These are phyloP conservation scores for Myotisia sp. DNA, from an alignment of 2,329 filamentous ascomycete species.

Conservation along the genomic window DNA sequence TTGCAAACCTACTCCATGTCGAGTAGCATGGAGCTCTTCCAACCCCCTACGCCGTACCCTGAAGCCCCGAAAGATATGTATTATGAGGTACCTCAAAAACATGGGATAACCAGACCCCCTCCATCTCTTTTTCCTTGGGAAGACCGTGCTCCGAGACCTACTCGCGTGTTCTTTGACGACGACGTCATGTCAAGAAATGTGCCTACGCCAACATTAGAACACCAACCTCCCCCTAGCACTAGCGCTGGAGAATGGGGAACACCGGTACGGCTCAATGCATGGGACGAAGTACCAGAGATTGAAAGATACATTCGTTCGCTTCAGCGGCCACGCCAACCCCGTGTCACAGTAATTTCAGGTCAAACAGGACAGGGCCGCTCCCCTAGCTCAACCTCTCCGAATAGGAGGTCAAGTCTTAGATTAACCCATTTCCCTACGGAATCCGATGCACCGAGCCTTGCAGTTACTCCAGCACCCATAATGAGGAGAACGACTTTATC, in stretches of 20 bases:
- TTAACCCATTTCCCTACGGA: constrained; percentile 80
- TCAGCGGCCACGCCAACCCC: constrained; percentile 45
- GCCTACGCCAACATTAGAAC: too few species aligned
- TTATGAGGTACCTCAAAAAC: constrained; percentile 55
- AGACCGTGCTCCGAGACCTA: constrained; percentile 45
- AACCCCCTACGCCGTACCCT: constrained; percentile 62
- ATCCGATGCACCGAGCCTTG: constrained; percentile 69
- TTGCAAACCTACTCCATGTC: constrained; percentile 71
- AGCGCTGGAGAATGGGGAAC: constrained; percentile 53
- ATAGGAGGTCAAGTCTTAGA: constrained; percentile 44
- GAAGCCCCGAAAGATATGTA: constrained; percentile 79
- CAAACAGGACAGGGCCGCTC: constrained; percentile 3
- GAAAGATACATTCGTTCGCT: constrained; percentile 70
- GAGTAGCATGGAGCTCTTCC: constrained; percentile 57
- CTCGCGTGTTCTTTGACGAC: constrained; percentile 33
- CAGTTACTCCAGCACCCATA: constrained; percentile 77
- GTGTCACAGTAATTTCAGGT: constrained; percentile 25
- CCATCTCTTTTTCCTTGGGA: constrained; percentile 89
- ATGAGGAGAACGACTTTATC: constrained; percentile 48
- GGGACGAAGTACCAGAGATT: constrained; percentile 85
- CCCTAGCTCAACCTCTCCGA: constrained; percentile 17
- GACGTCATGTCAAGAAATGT: too few species aligned
- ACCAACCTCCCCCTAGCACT: too few species aligned
- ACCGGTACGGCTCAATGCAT: constrained; percentile 70
- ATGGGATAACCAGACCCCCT: constrained; percentile 46